These are phyloP conservation scores for Hyaloperonospora arabidopsidis DNA, from an alignment of 352 stramenopile genomes.

Conservation along the genomic window DNA sequence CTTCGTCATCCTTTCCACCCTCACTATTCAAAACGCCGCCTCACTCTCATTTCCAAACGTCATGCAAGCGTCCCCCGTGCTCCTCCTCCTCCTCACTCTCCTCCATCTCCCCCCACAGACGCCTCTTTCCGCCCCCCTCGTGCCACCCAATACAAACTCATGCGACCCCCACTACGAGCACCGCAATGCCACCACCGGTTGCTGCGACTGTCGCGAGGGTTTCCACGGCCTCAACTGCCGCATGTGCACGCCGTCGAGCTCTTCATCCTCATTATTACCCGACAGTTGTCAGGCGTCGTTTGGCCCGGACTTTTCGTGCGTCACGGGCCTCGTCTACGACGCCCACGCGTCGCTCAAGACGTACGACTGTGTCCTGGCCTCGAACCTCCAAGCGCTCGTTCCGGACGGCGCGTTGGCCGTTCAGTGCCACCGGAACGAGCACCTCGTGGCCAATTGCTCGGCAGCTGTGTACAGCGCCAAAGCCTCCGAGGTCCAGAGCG, in stretches of 20 bases:
- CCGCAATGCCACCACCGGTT: conserved; percentile 41
- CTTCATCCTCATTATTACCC: background rate
- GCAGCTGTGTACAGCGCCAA: conserved; percentile 62
- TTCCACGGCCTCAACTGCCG: conserved; percentile 59
- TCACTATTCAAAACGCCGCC: no score
- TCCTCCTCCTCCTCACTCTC: background rate
- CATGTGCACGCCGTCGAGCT: conserved; percentile 36
- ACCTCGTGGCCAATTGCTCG: conserved; percentile 35
- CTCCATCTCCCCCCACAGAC: background rate
- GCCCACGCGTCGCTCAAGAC: conserved; percentile 45
- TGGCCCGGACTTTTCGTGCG: conserved; percentile 33
- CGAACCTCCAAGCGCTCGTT: conserved; percentile 53
- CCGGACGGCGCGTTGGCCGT: conserved; percentile 57
- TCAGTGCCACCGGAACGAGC: conserved; percentile 40
- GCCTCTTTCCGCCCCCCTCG: background rate
- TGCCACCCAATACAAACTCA: background rate
- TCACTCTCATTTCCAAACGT: no score
- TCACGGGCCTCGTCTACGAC: conserved; percentile 44
- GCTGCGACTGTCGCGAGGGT: conserved; percentile 46
- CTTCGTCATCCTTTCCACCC: no score
- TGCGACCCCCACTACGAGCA: conserved; percentile 59
- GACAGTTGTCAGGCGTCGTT: conserved; percentile 35
- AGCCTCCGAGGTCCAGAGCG: conserved; percentile 31
- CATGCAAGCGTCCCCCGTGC: no score
- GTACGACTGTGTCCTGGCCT: conserved; percentile 53